Conservation (phyloP, 441 rosid species). For the Mallotus repandus region DNA sequence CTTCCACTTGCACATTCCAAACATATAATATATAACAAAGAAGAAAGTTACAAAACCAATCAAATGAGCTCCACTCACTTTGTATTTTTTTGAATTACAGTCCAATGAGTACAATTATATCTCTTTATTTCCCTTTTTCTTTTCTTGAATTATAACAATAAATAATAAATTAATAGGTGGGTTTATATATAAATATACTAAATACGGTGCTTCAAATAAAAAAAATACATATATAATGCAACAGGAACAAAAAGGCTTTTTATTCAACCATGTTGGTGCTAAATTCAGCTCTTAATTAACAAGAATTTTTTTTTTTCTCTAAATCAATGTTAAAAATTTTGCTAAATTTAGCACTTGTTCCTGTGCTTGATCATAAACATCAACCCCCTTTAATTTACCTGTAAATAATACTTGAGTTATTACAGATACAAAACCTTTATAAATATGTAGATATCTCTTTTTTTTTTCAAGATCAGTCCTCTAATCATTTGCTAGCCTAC, state of each 20-base stretch:
- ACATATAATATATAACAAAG: slow-evolving; percentile 31
- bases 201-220: too few relatives aligned
- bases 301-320: slow-evolving; percentile 4
- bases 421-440: slow-evolving; percentile 17
- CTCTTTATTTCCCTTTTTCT: slow-evolving; percentile 12
- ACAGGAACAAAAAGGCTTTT: slow-evolving; percentile 69
- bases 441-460: background rate
- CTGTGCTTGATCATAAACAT: slow-evolving; percentile 32
- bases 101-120: slow-evolving; percentile 22
- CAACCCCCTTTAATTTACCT: slow-evolving; percentile 28
- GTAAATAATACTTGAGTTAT: slow-evolving; percentile 16
- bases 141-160: background rate
- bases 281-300: slow-evolving; percentile 53
- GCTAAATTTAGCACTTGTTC: slow-evolving; percentile 92
- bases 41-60: slow-evolving; percentile 30
- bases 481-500: slow-evolving; percentile 48
- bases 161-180: slow-evolving; percentile 16
- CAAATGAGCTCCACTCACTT: slow-evolving; percentile 40
- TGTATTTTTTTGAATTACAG: slow-evolving; percentile 16
- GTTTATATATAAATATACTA: background rate
- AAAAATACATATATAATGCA: slow-evolving; percentile 2
- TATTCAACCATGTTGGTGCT: slow-evolving; percentile 41
- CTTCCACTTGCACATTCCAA: slow-evolving; percentile 52
- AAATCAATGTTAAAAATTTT: slow-evolving; percentile 26
- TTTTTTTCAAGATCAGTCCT: slow-evolving; percentile 6